A percentile compares a stretch with the other conserved stretches of the same genome.
Conservation (phyloP, 495 filamentous ascomycete genomes). For the Talaromyces proteolyticus region DNA sequence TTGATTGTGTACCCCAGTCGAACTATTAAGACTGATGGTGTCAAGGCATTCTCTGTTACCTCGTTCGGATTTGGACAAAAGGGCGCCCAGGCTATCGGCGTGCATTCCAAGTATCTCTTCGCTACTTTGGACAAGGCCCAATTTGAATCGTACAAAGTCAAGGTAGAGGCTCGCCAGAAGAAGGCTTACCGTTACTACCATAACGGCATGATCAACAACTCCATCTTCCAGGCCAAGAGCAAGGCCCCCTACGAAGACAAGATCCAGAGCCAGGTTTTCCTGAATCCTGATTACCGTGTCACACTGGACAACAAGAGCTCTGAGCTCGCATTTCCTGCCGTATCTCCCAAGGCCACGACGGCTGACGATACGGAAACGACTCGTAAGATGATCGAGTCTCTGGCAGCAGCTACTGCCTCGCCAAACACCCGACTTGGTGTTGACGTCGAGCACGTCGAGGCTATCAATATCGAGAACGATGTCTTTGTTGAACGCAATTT, state of each 20-base stretch:
- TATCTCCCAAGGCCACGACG: constrained; percentile 50
- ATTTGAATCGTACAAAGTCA: constrained; percentile 74
- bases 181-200: constrained; percentile 98
- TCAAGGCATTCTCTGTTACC: constrained; percentile 97
- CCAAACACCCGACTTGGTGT: constrained; percentile 83
- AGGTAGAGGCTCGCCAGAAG: constrained; percentile 90
- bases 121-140: constrained; percentile 86
- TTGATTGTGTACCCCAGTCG: constrained; percentile 95
- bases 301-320: constrained; percentile 75
- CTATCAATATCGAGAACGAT: constrained; percentile 86
- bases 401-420: constrained; percentile 65
- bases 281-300: constrained; percentile 93
- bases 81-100: constrained; percentile 93
- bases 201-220: constrained; percentile 94
- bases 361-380: constrained; percentile 49
- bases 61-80: constrained; percentile 99
- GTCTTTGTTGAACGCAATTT: constrained; percentile 96
- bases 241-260: constrained; percentile 84
- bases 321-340: constrained; percentile 61
- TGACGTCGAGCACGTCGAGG: constrained; percentile 79
- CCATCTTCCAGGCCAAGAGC: constrained; percentile 91
- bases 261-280: constrained; percentile 79
- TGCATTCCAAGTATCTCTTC: constrained; percentile 93
- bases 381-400: constrained; percentile 67
- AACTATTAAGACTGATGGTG: constrained; percentile 92